Conservation (phyloP, 2,329 filamentous ascomycete species). For the Aspergillus hiratsukae region DNA sequence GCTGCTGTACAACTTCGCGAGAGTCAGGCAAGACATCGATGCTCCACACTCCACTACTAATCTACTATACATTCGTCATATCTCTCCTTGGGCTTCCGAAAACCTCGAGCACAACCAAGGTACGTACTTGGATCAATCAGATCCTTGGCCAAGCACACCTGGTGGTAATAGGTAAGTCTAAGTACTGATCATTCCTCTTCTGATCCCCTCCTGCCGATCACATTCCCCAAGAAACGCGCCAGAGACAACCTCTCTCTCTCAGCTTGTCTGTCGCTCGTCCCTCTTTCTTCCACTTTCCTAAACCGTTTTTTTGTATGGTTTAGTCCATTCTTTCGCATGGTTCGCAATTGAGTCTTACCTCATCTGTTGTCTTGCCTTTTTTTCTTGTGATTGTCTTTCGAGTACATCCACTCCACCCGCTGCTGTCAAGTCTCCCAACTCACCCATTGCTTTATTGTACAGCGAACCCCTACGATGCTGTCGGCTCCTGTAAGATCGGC, state of each 20-base stretch:
- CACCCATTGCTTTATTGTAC: constrained; percentile 2
- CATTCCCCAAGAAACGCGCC: constrained; percentile 21
- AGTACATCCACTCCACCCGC: constrained; percentile 1
- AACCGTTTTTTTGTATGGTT: not conserved
- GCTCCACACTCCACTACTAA: constrained; percentile 11
- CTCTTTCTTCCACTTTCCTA: constrained; percentile 2
- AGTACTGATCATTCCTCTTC: constrained; percentile 9
- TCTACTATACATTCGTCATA: not conserved
- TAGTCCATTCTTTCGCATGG: constrained; percentile 7
- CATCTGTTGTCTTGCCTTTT: constrained; percentile 2
- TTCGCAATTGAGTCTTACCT: constrained; percentile 14
- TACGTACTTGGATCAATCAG: not conserved
- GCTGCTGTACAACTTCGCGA: not conserved
- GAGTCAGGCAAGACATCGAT: not conserved
- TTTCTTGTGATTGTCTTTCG: not conserved
- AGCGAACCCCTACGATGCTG: constrained; percentile 27
- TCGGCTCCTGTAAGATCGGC: constrained; percentile 41
- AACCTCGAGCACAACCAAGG: not conserved
- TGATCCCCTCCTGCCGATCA: constrained; percentile 35
- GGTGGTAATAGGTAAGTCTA: not conserved
- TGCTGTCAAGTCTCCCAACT: not conserved
- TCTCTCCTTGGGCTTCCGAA: not conserved
- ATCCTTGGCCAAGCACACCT: not conserved
- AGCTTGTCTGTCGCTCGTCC: not conserved
- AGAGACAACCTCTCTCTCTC: constrained; percentile 7